Evolutionary conservation across 2,329 filamentous ascomycete species (phyloP).

Genomic region (Rutstroemia sp.): DNA sequence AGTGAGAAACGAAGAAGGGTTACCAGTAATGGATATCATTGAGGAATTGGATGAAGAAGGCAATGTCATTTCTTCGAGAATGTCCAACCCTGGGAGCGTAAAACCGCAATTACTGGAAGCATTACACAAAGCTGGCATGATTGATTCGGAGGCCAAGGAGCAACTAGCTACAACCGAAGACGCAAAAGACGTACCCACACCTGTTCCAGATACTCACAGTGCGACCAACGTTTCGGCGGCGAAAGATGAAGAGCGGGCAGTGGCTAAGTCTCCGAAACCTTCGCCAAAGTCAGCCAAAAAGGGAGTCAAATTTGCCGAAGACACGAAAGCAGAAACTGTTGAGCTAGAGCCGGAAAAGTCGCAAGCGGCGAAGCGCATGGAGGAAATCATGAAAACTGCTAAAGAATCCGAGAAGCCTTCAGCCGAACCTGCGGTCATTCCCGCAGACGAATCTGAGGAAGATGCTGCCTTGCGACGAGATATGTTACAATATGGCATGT

Average conservation of each 20-base stretch:
- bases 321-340: slow-evolving; percentile 41
- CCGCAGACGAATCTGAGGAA: slow-evolving; percentile 69
- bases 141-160: slow-evolving; percentile 7
- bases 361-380: slow-evolving; percentile 34
- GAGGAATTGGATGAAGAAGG: slow-evolving; percentile 89
- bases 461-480: slow-evolving; percentile 74
- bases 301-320: slow-evolving; percentile 55
- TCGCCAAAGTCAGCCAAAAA: slow-evolving; percentile 38
- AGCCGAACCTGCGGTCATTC: slow-evolving; percentile 46
- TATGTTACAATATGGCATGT: slow-evolving; percentile 85
- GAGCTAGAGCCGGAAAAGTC: slow-evolving; percentile 22
- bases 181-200: slow-evolving; percentile 7
- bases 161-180: slow-evolving; percentile 6
- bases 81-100: slow-evolving; percentile 59
- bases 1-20: slow-evolving; percentile 56
- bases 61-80: slow-evolving; percentile 64
- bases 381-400: slow-evolving; percentile 49
- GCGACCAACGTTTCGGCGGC: too few relatives aligned
- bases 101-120: slow-evolving; percentile 63
- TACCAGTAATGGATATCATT: slow-evolving; percentile 82
- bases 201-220: too few relatives aligned
- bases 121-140: slow-evolving; percentile 68
- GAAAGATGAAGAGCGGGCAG: neutral
- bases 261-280: slow-evolving; percentile 9
- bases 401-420: slow-evolving; percentile 42